phyloP scores from a whole-genome alignment of 805 yeast genomes.

The Peterozyma toletana region DNA sequence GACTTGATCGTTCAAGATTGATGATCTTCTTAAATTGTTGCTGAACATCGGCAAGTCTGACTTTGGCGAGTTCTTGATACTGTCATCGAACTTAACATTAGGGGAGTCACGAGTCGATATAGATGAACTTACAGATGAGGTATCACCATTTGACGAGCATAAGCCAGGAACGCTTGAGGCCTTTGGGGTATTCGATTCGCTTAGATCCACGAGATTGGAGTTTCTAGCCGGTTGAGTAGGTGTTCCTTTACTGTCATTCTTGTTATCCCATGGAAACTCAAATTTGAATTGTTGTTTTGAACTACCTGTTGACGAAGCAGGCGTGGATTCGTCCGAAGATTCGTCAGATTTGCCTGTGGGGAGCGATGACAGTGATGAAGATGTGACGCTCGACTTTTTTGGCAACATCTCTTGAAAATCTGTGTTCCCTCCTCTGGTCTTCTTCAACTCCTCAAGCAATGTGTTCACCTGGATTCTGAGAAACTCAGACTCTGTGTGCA shows the following conservation, averaged over 20 bases:
- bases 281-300: slow-evolving; percentile 28
- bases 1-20: slow-evolving; percentile 16
- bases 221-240: not conserved
- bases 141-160: slow-evolving; percentile 1
- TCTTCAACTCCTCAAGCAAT: slow-evolving; percentile 62
- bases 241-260: slow-evolving; percentile 2
- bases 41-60: slow-evolving; percentile 2
- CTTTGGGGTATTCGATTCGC: slow-evolving; percentile 1
- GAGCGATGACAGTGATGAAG: slow-evolving; percentile 1
- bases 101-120: slow-evolving; percentile 31
- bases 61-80: not conserved
- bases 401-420: slow-evolving; percentile 8
- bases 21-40: slow-evolving; percentile 9
- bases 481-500: slow-evolving; percentile 65
- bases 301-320: not conserved
- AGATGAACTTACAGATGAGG: slow-evolving; percentile 21
- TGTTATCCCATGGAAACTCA: slow-evolving; percentile 47
- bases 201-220: not conserved
- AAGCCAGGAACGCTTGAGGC: slow-evolving; percentile 3
- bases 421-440: slow-evolving; percentile 35
- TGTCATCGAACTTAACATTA: slow-evolving; percentile 3
- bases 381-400: slow-evolving; percentile 2
- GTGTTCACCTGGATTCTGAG: slow-evolving; percentile 70
- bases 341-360: not conserved
- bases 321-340: slow-evolving; percentile 3